Base-by-base conservation (phyloP, 345 rosid genomes). In the Iberis pinnata region DNA sequence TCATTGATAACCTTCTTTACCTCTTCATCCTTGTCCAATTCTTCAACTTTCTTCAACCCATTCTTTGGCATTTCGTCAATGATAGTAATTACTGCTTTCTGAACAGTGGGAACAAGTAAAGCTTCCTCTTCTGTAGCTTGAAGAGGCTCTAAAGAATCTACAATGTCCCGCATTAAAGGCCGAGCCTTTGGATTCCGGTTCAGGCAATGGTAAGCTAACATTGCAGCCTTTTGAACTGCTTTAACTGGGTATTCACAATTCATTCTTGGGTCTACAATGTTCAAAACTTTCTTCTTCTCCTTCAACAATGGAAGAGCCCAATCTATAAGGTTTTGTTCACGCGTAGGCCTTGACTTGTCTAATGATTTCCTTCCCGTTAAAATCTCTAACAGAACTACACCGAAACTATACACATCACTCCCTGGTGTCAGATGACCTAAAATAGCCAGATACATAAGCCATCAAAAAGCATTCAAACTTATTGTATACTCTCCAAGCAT, bases 141-240 rank as follows among this genome's bases (percentile, higher is more conserved):
- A 69, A 87, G 73, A 22, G 96, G 98, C 75, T 92, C 98, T 78
- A 85, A 66, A 12, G 98, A 81, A 61, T 85, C 96, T 1, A 92
- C 96, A 27, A 92, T 81, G 56, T 92, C 96, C 37, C 96, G 78
- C 98, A 92, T 92, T n/a, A 92, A 71, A 59, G 98, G 98, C 69
- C 98, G 68, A 9, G 96, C 98, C 74, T 87, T 92, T 0, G 96
- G 96, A 49, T 92, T 85, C 27, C 83, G 56, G 74, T 85, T 85
- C 69, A 92, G 42, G 93, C 98, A 92, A 63, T 92, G 98, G 67
- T 80, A 88, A 12, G 93, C 88, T n/a, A 92, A 77, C 96, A 84
- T 88, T 9, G 98, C 93, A 16, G 98, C 96, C 76, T 81, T 88
- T 32, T 88, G 83, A 36, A 79, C 20, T 2, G 98, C n/a, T n/a